A percentile compares a stretch with the other conserved stretches of the same genome.
Evolutionary conservation across 371 early-diverging fungal genomes (phyloP).

Genomic region (Saksenaea vasiformis): DNA sequence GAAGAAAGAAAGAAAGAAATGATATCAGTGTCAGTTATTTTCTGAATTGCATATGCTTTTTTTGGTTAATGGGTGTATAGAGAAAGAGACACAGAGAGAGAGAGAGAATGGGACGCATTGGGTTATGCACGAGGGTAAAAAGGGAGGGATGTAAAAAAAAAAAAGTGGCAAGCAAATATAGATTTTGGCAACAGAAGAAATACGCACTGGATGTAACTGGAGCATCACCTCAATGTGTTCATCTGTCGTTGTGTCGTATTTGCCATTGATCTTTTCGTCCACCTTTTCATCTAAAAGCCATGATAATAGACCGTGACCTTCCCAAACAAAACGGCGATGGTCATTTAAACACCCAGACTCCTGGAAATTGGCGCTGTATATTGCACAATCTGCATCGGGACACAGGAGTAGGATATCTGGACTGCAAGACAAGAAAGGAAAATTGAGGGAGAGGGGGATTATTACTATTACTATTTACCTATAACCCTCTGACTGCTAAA

Average conservation of each 20-base stretch:
- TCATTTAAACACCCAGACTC: conserved; percentile 23
- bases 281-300: conserved; percentile 36
- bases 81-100: too few species aligned
- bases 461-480: too few species aligned
- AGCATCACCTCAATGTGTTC: conserved; percentile 28
- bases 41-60: conserved; percentile 10
- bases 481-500: neutral
- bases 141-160: conserved; percentile 3
- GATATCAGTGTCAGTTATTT: conserved; percentile 4
- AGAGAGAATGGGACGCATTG: conserved; percentile 9
- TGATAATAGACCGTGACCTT: conserved; percentile 48
- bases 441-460: neutral
- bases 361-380: conserved; percentile 47
- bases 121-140: conserved; percentile 3
- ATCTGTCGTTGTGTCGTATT: conserved; percentile 8
- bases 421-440: conserved; percentile 20
- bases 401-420: conserved; percentile 45
- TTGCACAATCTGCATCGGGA: conserved; percentile 45
- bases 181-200: conserved; percentile 13
- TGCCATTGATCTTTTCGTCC: conserved; percentile 27
- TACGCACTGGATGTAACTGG: conserved; percentile 44
- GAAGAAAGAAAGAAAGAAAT: neutral
- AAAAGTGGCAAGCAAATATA: conserved; percentile 7
- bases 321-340: conserved; percentile 34
- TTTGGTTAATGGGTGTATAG: neutral